Evolutionary conservation across 495 filamentous ascomycete genomes (phyloP).

Genomic region (Penicillium alfredii): DNA sequence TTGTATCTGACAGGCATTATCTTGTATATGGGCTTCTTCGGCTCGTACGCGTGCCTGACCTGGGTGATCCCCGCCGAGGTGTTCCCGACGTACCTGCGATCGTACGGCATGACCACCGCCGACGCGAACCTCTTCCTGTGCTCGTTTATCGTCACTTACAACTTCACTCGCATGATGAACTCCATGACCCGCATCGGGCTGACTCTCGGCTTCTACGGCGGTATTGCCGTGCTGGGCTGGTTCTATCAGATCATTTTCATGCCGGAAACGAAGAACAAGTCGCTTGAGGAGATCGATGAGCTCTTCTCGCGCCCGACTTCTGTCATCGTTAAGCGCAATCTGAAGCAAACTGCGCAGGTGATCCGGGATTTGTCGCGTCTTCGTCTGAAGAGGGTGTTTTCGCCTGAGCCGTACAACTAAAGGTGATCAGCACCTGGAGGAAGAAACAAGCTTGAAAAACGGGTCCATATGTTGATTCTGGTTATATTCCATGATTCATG

Average conservation of each 20-base stretch:
- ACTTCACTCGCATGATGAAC: conserved; percentile 53
- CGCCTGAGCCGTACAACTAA: conserved; percentile 20
- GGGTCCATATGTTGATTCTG: too few species aligned
- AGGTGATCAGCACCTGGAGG: too few species aligned
- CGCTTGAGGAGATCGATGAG: conserved; percentile 57
- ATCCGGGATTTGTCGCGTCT: conserved; percentile 27
- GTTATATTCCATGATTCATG: too few species aligned
- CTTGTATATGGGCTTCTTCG: conserved; percentile 58
- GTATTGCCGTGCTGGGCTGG: conserved; percentile 52
- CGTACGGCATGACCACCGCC: conserved; percentile 54
- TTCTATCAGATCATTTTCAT: conserved; percentile 56
- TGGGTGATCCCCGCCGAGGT: conserved; percentile 58
- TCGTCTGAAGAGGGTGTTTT: conserved; percentile 33
- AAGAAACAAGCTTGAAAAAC: too few species aligned
- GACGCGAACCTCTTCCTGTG: conserved; percentile 53
- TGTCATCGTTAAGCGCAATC: conserved; percentile 47
- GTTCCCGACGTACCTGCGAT: conserved; percentile 55
- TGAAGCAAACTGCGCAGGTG: conserved; percentile 33
- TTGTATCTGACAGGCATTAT: conserved; percentile 53
- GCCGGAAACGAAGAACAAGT: conserved; percentile 59
- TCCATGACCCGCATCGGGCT: conserved; percentile 53
- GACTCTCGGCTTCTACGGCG: conserved; percentile 55
- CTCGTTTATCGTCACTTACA: conserved; percentile 60
- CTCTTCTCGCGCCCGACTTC: conserved; percentile 51
- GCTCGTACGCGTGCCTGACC: conserved; percentile 56